A percentile compares a stretch with the other conserved stretches of the same genome.
phyloP scores from a whole-genome alignment of 805 yeast species.

The Dipodascus albidus region DNA sequence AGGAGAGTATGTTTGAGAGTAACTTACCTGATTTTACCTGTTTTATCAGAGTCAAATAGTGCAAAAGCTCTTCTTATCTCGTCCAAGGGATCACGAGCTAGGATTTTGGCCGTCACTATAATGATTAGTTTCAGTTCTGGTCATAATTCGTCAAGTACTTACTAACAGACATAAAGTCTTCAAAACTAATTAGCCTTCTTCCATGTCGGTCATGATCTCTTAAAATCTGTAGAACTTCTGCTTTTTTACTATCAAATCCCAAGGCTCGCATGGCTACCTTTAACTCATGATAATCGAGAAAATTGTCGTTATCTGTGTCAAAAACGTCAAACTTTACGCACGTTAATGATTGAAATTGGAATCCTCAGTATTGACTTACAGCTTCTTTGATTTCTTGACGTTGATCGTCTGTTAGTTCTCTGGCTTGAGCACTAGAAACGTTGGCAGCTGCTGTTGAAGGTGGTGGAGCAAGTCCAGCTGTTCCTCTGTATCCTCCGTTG shows the following conservation, averaged over 20 bases:
- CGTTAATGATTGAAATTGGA: background rate
- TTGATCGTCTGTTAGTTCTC: slow-evolving; percentile 72
- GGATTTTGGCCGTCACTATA: slow-evolving; percentile 65
- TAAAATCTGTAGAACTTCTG: slow-evolving; percentile 69
- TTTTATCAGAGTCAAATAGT: slow-evolving; percentile 76
- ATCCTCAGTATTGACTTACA: slow-evolving; percentile 22
- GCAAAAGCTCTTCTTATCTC: slow-evolving; percentile 85
- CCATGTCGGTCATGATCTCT: slow-evolving; percentile 67
- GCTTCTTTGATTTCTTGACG: slow-evolving; percentile 89
- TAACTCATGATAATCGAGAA: slow-evolving; percentile 82
- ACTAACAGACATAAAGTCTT: slow-evolving; percentile 69
- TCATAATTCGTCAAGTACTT: slow-evolving; percentile 21
- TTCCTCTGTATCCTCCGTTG: background rate
- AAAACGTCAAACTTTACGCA: slow-evolving; percentile 51
- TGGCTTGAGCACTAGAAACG: background rate
- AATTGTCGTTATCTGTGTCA: slow-evolving; percentile 87
- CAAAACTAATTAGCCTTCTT: slow-evolving; percentile 60
- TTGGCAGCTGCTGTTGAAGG: background rate
- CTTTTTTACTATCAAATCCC: slow-evolving; percentile 77
- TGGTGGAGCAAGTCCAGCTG: background rate
- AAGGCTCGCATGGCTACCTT: slow-evolving; percentile 90
- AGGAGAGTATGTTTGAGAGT: too few relatives aligned
- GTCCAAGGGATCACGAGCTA: slow-evolving; percentile 83
- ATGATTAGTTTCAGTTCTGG: slow-evolving; percentile 10
- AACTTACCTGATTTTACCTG: slow-evolving; percentile 55